Percentiles rank a stretch among this genome's conserved stretches.
These are phyloP conservation scores for Mucor mucedo DNA, from an alignment of 371 early-diverging fungal genomes.

Conservation along the genomic window DNA sequence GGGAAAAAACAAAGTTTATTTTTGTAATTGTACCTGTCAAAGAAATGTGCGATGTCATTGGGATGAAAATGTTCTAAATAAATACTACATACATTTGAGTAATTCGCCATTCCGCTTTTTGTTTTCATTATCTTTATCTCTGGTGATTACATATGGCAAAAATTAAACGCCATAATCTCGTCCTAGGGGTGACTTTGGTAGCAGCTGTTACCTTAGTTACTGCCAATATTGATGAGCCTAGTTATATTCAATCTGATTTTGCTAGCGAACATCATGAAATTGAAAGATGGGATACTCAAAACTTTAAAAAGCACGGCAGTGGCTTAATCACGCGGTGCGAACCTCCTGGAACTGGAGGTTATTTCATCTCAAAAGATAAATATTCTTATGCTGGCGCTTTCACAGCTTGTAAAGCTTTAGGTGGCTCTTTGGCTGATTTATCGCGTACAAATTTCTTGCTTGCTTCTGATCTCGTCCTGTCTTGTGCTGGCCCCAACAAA, in stretches of 20 bases:
- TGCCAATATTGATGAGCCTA: not conserved
- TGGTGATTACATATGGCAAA: not conserved
- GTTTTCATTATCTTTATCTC: constrained; percentile 1
- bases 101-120: not conserved
- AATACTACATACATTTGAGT: not conserved
- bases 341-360: constrained; percentile 8
- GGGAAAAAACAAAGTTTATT: no score
- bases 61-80: not conserved
- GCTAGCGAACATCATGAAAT: not conserved
- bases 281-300: not conserved
- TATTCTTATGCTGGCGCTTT: not conserved
- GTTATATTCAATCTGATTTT: not conserved
- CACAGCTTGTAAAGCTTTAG: not conserved
- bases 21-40: constrained; percentile 1
- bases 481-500: constrained; percentile 8
- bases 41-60: not conserved
- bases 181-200: not conserved
- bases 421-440: constrained; percentile 18
- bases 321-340: constrained; percentile 5
- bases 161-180: not conserved
- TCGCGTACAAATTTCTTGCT: constrained; percentile 1
- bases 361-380: constrained; percentile 8
- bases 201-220: not conserved
- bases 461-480: not conserved
- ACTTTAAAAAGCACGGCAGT: not conserved